Conservation (phyloP, 257 asterid genomes). For the Schizonepeta tenuifolia region DNA sequence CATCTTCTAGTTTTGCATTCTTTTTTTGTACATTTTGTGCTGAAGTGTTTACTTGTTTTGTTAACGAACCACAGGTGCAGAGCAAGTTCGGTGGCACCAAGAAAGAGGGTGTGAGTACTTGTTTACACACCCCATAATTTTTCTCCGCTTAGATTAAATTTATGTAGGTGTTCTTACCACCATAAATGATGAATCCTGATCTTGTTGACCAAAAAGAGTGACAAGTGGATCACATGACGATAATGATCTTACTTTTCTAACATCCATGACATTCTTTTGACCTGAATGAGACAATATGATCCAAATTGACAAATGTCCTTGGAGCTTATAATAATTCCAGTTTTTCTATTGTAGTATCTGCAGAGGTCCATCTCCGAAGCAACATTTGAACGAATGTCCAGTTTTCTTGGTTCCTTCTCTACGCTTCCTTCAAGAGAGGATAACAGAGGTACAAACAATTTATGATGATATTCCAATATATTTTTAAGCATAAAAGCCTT, state of each 20-base stretch:
- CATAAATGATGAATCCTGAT: neutral
- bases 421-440: slow-evolving; percentile 59
- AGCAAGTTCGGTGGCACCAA: slow-evolving; percentile 78
- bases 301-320: slow-evolving; percentile 8
- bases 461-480: slow-evolving; percentile 11
- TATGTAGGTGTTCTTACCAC: neutral
- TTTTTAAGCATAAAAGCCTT: neutral
- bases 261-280: neutral
- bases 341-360: slow-evolving; percentile 48
- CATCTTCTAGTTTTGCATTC: slow-evolving; percentile 22
- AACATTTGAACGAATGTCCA: slow-evolving; percentile 72
- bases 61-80: slow-evolving; percentile 65
- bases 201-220: neutral
- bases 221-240: slow-evolving; percentile 1
- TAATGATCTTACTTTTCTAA: slow-evolving; percentile 13
- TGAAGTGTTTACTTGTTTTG: slow-evolving; percentile 28
- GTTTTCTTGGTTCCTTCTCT: slow-evolving; percentile 75
- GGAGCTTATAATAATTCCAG: slow-evolving; percentile 9
- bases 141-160: slow-evolving; percentile 3
- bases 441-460: slow-evolving; percentile 54
- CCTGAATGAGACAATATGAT: slow-evolving; percentile 1
- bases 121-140: neutral
- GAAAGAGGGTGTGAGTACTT: slow-evolving; percentile 63
- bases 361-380: slow-evolving; percentile 82
- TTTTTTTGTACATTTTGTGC: slow-evolving; percentile 21